A percentile compares a stretch with the other conserved stretches of the same genome.
phyloP scores from a whole-genome alignment of 2,329 filamentous ascomycete species.

The Escovopsis sp. region DNA sequence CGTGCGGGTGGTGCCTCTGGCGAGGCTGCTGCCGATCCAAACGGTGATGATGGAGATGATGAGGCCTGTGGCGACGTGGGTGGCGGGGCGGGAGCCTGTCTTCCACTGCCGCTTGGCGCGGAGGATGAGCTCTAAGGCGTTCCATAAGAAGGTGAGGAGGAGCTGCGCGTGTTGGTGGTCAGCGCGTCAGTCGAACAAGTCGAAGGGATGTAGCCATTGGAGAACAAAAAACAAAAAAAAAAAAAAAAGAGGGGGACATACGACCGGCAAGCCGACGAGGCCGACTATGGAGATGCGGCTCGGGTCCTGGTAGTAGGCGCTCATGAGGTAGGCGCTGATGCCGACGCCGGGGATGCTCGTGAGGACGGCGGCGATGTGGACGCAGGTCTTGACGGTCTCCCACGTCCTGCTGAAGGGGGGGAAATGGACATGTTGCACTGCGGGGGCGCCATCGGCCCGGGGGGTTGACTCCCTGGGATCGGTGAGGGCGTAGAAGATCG shows the following conservation, averaged over 20 bases:
- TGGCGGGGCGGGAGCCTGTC: constrained; percentile 27
- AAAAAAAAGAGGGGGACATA: no score
- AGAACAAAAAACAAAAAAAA: no score
- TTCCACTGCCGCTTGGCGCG: constrained; percentile 18
- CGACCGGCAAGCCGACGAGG: no score
- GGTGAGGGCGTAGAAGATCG: no score
- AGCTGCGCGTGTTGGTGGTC: constrained; percentile 14
- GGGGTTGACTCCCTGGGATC: no score
- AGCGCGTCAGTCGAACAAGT: not conserved
- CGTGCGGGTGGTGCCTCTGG: not conserved
- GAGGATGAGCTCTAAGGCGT: constrained; percentile 23
- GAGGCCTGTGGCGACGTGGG: constrained; percentile 27
- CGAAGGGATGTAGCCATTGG: no score
- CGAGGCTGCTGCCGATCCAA: constrained; percentile 13
- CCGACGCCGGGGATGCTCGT: constrained; percentile 14
- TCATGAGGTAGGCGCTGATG: not conserved
- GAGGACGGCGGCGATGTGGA: constrained; percentile 16
- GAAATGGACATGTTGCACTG: not conserved
- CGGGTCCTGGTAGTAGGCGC: no score
- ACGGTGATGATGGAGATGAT: constrained; percentile 24
- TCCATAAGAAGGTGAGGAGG: constrained; percentile 22
- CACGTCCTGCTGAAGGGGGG: not conserved
- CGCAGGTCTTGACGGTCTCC: constrained; percentile 14
- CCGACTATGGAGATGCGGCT: no score
- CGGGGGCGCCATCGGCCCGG: no score